Evolutionary conservation across 352 stramenopile genomes (phyloP), one percentile per base, ranked within the genome.

Genomic region (Phytopythium mirpurense): DNA sequence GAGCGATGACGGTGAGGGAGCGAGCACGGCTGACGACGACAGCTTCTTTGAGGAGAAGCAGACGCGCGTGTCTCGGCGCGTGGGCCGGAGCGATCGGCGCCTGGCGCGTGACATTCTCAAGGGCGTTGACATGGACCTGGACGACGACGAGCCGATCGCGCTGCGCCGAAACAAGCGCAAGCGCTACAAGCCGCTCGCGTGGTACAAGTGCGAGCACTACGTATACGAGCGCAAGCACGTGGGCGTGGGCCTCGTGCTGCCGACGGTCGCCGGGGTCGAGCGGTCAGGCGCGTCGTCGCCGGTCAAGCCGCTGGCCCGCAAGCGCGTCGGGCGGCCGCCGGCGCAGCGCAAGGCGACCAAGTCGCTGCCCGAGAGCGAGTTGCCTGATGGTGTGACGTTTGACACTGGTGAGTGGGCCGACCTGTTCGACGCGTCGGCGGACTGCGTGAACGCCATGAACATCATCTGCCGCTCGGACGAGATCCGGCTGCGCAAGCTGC

Each of bases 181-280:
- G 51, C 78, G 84, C 9, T 93, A 83, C 55, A 90, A 90, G 74
- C 84, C 84, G 21, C 67, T 95, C n/a, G 84, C 68, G 15, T 95
- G 84, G 84, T 95, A 93, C 68, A 93, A 93, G 55, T 83, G 83
- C 42, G 84, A 95, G 59, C 78, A 90, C 51, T 91, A 85, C 57
- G 77, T 95, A 46, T 95, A 89, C 50, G 82, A 93, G 52, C 80
- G 84, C 15, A 86, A 76, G 5, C 81, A 89, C 40, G 83, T 83
- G 18, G 84, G 84, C n/a, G 78, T 95, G 5, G 84, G 84, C 9
- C 62, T 86, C 9, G 81, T 93, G 41, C 76, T 95, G 51, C 84
- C 84, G 9, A 95, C 84, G 1, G 78, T 93, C 40, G 72, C 72
- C 5, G 76, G 77, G 3, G 74, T 92, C 26, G 80, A 94, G 51